Conservation (phyloP, 192 early-diverging fungal genomes). For the Mortierella alpina region DNA sequence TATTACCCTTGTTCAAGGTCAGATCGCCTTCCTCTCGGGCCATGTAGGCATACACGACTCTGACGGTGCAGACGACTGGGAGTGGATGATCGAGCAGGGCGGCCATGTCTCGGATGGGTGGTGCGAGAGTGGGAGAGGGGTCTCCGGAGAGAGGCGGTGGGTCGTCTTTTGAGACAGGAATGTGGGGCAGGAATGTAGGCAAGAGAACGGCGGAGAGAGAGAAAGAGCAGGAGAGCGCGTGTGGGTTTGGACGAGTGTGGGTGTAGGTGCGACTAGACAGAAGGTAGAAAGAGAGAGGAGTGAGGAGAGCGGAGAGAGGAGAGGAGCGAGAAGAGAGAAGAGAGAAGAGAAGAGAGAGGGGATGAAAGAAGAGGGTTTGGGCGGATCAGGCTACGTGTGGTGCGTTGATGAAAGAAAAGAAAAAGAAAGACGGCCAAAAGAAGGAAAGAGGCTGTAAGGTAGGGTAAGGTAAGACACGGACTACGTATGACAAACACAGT, state of each 20-base stretch:
- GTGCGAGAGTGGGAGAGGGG: background rate
- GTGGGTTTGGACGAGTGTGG: background rate
- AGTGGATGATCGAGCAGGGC: conserved; percentile 9
- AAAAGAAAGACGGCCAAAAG: background rate
- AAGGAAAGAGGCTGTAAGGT: too few relatives aligned
- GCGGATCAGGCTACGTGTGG: background rate
- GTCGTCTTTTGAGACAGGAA: background rate
- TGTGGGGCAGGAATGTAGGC: background rate
- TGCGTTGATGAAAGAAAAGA: background rate
- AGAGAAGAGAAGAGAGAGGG: background rate
- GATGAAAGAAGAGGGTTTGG: background rate
- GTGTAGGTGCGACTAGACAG: background rate
- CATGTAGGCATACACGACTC: conserved; percentile 35
- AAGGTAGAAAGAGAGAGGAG: background rate
- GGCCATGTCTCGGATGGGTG: background rate
- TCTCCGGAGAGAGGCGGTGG: too few relatives aligned
- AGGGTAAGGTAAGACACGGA: too few relatives aligned
- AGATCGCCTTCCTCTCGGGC: conserved; percentile 42
- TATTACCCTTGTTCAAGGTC: conserved; percentile 37
- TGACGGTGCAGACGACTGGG: conserved; percentile 39
- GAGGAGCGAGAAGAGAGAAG: conserved; percentile 1
- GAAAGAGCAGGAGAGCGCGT: background rate
- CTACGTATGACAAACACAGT: too few relatives aligned
- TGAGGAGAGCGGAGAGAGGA: background rate
- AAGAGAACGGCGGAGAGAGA: background rate